Percentiles rank a stretch among this genome's conserved stretches.
Evolutionary conservation across 2,329 filamentous ascomycete genomes (phyloP).

Genomic region (Onygenales sp.): DNA sequence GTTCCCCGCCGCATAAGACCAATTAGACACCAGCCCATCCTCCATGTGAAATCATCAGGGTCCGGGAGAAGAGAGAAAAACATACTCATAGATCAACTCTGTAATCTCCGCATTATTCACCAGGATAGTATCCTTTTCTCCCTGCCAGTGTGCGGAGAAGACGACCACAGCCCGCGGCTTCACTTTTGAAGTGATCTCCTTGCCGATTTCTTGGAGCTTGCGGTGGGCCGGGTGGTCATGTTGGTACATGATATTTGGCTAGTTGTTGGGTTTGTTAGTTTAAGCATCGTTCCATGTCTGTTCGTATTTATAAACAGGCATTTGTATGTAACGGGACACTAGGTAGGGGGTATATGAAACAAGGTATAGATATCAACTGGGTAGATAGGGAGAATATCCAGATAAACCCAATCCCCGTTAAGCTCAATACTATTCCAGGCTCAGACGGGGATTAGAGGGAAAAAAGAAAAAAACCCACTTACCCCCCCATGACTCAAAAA

Average conservation of each 20-base stretch:
- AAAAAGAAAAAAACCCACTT: constrained; percentile 6
- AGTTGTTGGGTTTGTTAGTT: neutral
- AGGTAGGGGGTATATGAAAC: too few species aligned
- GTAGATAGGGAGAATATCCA: too few species aligned
- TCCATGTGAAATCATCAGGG: neutral
- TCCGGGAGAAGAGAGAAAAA: constrained; percentile 5
- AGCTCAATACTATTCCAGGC: too few species aligned
- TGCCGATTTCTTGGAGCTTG: constrained; percentile 55
- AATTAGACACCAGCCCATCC: neutral
- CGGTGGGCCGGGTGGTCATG: constrained; percentile 57
- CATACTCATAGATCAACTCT: constrained; percentile 60
- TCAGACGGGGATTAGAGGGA: too few species aligned
- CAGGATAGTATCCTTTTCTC: constrained; percentile 44
- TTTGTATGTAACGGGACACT: too few species aligned
- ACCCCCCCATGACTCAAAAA: constrained; percentile 44
- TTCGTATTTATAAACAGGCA: too few species aligned
- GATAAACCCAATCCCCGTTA: too few species aligned
- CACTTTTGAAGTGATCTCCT: constrained; percentile 60
- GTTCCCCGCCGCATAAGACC: neutral
- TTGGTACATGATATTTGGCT: constrained; percentile 60
- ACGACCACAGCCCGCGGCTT: constrained; percentile 65
- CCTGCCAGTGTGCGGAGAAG: constrained; percentile 72
- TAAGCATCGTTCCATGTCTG: neutral
- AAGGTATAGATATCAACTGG: too few species aligned
- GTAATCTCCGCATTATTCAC: constrained; percentile 58